Conservation (phyloP, 2,329 filamentous ascomycete species). For the Xylaria sp. region DNA sequence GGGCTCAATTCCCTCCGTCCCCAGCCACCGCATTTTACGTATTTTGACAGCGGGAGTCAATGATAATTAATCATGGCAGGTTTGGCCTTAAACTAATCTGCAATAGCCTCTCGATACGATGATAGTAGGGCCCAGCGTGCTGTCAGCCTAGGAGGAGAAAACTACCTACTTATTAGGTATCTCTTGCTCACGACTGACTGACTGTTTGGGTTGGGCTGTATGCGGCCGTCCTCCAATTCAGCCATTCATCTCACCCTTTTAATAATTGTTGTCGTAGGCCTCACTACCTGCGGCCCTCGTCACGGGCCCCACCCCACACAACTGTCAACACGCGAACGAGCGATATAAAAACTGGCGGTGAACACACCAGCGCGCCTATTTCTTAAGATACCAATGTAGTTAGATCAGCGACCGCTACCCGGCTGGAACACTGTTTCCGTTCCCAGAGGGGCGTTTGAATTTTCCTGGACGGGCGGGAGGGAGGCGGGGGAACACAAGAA, state of each 20-base stretch:
- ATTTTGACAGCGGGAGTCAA: constrained; percentile 14
- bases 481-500: background rate
- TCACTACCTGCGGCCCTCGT: constrained; percentile 24
- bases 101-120: too few relatives aligned
- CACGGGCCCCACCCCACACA: constrained; percentile 24
- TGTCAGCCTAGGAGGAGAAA: too few relatives aligned
- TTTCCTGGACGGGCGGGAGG: background rate
- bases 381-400: constrained; percentile 9
- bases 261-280: constrained; percentile 24
- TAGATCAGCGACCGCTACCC: constrained; percentile 12
- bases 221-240: background rate
- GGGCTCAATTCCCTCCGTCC: constrained; percentile 19
- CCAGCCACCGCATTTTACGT: constrained; percentile 26
- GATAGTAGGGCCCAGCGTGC: too few relatives aligned
- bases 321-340: constrained; percentile 24
- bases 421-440: constrained; percentile 8
- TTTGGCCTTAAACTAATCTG: too few relatives aligned
- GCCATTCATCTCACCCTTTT: constrained; percentile 16
- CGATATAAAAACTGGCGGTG: constrained; percentile 24
- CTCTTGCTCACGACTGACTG: background rate
- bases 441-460: background rate
- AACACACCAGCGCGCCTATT: constrained; percentile 13
- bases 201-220: background rate
- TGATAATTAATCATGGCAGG: constrained; percentile 28
- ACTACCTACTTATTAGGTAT: background rate